Evolutionary conservation across 352 stramenopile species (phyloP), one percentile per base, ranked within the genome.

Genomic region (Phytophthora meadii): DNA sequence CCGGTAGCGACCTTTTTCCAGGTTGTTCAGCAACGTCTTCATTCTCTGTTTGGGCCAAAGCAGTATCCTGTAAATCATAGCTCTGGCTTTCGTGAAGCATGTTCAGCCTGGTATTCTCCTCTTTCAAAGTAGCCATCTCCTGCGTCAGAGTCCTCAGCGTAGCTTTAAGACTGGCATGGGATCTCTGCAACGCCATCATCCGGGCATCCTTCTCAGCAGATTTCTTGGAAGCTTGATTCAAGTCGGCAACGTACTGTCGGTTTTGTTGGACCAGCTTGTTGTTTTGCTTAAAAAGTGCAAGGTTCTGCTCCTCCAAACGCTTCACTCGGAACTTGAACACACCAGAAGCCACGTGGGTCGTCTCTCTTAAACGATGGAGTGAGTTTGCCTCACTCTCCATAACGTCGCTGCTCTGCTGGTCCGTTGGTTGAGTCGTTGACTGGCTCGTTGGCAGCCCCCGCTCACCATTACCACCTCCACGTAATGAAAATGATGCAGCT

Each of bases 281-380:
- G 22, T 49, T 49, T 49, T 49, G 42, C 17, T 19, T 14, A 10
- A 32, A 49, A 9, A 49, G 42, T 4, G 42, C 42, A 22, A 49
- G 7, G 42, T 49, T 49, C 42, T 49, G 42, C 15, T 39, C 46
- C n/a, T 53, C 46, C 36, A 53, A 15, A 40, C 46, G 46, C 15
- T 37, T 40, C 28, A 19, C 14, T 53, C 46, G 46, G 8, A 53
- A n/a, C 17, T 37, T 49, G 27, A 49, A 49, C 7, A 28, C 17
- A 17, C 46, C 46, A 5, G 27, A 40, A 49, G 42, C 42, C 19
- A 28, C 14, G 11, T 49, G 42, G 9, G 10, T 32, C 12, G 22
- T 32, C n/a, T 32, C 42, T n/a, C 22, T 32, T 30, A 49, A n/a
- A 30, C 19, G 10, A 5, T 15, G 42, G 19, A 49, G 7, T 5